Evolutionary conservation across 805 yeast genomes (phyloP).

Genomic region (Vanderwaltozyma verrucispora): DNA sequence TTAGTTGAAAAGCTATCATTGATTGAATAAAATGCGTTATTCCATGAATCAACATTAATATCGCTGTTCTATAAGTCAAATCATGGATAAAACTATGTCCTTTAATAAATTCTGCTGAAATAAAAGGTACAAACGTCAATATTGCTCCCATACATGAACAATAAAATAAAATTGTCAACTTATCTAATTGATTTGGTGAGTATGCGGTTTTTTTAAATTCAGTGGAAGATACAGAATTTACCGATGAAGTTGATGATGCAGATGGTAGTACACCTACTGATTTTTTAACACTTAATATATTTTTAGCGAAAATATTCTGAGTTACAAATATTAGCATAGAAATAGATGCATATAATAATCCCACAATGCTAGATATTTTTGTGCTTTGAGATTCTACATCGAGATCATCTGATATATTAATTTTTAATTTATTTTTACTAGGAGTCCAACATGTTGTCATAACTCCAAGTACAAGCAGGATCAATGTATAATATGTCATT

Average conservation of each 20-base stretch:
- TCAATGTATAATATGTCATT: constrained; percentile 66
- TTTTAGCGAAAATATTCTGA: constrained; percentile 75
- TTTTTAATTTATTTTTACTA: neutral
- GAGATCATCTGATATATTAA: neutral
- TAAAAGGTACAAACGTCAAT: constrained; percentile 57
- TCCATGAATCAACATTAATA: constrained; percentile 50
- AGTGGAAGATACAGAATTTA: constrained; percentile 13
- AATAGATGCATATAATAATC: constrained; percentile 31
- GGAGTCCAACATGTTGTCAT: constrained; percentile 59
- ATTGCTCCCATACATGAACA: constrained; percentile 62
- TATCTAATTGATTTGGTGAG: constrained; percentile 40
- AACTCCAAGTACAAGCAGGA: constrained; percentile 77
- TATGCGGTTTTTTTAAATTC: constrained; percentile 17
- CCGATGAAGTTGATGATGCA: constrained; percentile 8
- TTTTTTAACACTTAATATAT: constrained; percentile 45
- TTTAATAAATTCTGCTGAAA: constrained; percentile 39
- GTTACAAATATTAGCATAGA: constrained; percentile 55
- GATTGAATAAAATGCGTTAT: constrained; percentile 62
- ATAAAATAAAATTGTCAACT: constrained; percentile 58
- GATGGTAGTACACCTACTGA: constrained; percentile 18
- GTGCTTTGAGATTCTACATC: neutral
- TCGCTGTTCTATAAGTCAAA: constrained; percentile 21
- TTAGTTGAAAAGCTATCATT: constrained; percentile 62
- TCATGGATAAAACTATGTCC: constrained; percentile 21
- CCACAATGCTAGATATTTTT: constrained; percentile 13